Base-by-base conservation (phyloP, 106 monocot genomes). In the Chionographis japonica region DNA sequence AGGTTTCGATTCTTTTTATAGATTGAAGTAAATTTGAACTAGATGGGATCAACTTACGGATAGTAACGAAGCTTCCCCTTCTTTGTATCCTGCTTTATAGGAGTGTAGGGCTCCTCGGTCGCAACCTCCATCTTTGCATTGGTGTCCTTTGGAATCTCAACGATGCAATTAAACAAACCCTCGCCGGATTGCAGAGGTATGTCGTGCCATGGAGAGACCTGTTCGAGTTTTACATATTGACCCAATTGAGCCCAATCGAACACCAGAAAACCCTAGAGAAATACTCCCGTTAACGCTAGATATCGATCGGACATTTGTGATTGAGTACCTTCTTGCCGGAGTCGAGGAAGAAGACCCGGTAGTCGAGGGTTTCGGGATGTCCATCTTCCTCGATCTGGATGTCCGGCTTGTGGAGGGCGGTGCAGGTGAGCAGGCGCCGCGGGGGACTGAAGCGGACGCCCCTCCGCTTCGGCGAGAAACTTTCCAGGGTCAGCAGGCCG, bases 11-110 rank as follows among this genome's bases (percentile, higher is more conserved):
- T 27, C 27, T 27, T 27, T 27, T 27, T 27, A 27, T 27, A 0
- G 27, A 27, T 27, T 27, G 27, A 27, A 27, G 27, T 27, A 27
- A 27, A 27, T 27, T 27, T 56, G 19, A 37, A 57, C 37, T 19
- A 43, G 42, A 55, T 59, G 55, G 60, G 14, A 12, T 20, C 12
- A 10, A 56, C 95, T 82, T 68, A 92, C 95, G 95, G 92, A 40
- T 97, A 97, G 68, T 85, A 97, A 86, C 92, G 74, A n/a, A 97
- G 95, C 76, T 92, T 86, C 52, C 95, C 95, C 84, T 97, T 97
- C 86, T 97, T 97, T 1, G 82, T 97, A 53, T 97, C 95, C 76
- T 97, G 95, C 86, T 97, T 97, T 16, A 97, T 92, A 0, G 95
- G 95, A 6, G 95, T 92, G 77, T 68, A 87, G 0, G 86, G 66